Conservation (phyloP, 306 rosid species). For the Dryas drummondii region DNA sequence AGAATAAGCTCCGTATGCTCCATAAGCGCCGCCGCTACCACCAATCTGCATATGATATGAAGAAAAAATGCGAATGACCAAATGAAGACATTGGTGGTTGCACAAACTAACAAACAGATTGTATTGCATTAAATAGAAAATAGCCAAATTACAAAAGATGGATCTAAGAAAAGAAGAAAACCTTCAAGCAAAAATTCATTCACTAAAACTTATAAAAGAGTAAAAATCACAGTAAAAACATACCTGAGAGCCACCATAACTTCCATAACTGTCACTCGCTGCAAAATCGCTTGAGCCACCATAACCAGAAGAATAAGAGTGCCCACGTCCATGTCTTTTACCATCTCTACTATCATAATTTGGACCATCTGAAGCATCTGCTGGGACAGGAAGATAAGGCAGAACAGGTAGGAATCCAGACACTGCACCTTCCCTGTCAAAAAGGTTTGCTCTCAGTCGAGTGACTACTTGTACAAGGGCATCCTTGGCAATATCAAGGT, state of each 20-base stretch:
- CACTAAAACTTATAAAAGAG: background rate
- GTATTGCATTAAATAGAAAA: background rate
- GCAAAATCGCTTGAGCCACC: constrained; percentile 76
- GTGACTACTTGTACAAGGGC: constrained; percentile 94
- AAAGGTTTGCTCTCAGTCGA: constrained; percentile 83
- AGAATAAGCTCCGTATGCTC: constrained; percentile 86
- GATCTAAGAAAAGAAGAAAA: background rate
- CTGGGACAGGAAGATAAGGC: constrained; percentile 81
- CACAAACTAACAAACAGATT: background rate
- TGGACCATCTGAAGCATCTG: constrained; percentile 64
- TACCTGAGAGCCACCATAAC: constrained; percentile 92
- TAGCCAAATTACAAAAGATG: background rate
- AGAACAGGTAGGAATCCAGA: constrained; percentile 75
- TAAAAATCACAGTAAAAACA: background rate
- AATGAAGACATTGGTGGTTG: constrained; percentile 3
- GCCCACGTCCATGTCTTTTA: constrained; percentile 86
- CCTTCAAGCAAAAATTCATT: background rate
- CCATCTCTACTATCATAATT: constrained; percentile 79
- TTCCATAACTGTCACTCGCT: constrained; percentile 65
- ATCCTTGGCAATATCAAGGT: constrained; percentile 90
- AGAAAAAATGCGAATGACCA: constrained; percentile 29
- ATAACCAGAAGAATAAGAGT: constrained; percentile 73
- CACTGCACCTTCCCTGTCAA: constrained; percentile 91
- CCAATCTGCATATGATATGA: constrained; percentile 59
- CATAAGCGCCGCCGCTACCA: constrained; percentile 63